Base-by-base conservation (phyloP, 192 early-diverging fungal genomes). In the Oehlia diaphana region DNA sequence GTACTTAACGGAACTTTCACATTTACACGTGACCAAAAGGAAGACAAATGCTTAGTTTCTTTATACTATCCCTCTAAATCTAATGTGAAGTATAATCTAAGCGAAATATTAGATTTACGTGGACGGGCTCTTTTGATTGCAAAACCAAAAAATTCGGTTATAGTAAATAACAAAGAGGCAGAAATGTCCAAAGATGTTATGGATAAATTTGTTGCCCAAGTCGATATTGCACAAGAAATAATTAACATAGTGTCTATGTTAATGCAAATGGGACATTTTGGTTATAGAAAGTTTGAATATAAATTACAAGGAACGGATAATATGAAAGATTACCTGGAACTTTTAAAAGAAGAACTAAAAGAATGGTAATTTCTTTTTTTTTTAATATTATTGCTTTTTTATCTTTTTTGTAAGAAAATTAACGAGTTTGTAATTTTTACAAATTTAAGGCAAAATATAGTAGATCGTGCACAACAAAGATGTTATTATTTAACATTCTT, bases 121-220 rank as follows among this genome's bases (percentile, higher is more conserved):
- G 80, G 80, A 19, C 75, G 80, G 9, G 80, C 74, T 71, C 31
- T 81, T 31, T 42, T 81, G 53, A 75, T 81, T 31, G 75, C 76
- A 13, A 77, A 81, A 53, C 63, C 74, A n/a, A 42, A n/a, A 4
- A 31, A 42, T 42, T 7, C 50, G 4, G 23, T 19, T 33, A 28
- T 65, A 9, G 6, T n/a, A 35, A 28, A 10, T 28, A 53, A 65
- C 21, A 44, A 42, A 19, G 21, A 47, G 8, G 49, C 50, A 26
- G 65, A 58, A 31, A 53, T 42, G 21, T 42, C n/a, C 8, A 49
- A 42, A 4, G 21, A 61, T 23, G 35, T 67, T 28, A 79, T 71
- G 31, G 74, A 53, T 26, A 21, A 68, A 61, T 81, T 81, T 77
- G 75, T 81, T 26, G 37, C 3, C 63, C 80, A 81, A 37, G 80